Evolutionary conservation across 306 rosid genomes (phyloP), one percentile per base, ranked within the genome.

Genomic region (Ormosia semicastrata): DNA sequence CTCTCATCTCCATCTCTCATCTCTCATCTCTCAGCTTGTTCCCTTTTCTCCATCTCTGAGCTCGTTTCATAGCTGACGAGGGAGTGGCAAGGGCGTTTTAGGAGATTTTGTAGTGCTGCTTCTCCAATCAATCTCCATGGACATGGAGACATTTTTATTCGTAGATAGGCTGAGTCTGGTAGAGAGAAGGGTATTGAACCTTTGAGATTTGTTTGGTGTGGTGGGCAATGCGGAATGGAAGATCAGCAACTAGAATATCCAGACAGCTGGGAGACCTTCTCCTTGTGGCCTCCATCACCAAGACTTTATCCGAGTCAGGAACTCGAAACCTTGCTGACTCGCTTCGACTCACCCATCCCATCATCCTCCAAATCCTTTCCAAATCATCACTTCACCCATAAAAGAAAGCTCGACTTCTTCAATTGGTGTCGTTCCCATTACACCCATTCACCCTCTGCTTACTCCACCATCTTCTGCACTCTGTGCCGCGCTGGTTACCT

Each of bases 321-420:
- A 85, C 91, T 43, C 88, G 81, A 18, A 85, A 79, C 83, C 94
- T 92, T 7, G 75, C 85, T 14, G 82, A 49, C 53, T 71, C 93
- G 9, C 71, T 87, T 4, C 76, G 90, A 1, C 82, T 94, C 78
- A 84, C 92, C 6, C 83, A 88, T 5, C 78, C 90, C 60, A 82
- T 93, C 67, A 71, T 91, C 80, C 92, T 88, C 66, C 83, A 63
- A 75, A 71, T 93, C 82, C 97, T 95, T 66, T 59, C 83, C 44
- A 84, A 86, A 12, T 85, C 78, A 14, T 75, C 90, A 2, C 87
- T 93, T 39, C 88, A 87, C 53, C 91, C 91, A 13, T 89, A 93
- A 3, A 85, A 89, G n/a, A 9, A 91, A 95, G 76, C 88, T 93
- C 12, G 86, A 82, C 73, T 90, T 95, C 88, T 93, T 93, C 89